phyloP scores from a whole-genome alignment of 768 basidiomycete species.

The Amanita pseudoporphyria region DNA sequence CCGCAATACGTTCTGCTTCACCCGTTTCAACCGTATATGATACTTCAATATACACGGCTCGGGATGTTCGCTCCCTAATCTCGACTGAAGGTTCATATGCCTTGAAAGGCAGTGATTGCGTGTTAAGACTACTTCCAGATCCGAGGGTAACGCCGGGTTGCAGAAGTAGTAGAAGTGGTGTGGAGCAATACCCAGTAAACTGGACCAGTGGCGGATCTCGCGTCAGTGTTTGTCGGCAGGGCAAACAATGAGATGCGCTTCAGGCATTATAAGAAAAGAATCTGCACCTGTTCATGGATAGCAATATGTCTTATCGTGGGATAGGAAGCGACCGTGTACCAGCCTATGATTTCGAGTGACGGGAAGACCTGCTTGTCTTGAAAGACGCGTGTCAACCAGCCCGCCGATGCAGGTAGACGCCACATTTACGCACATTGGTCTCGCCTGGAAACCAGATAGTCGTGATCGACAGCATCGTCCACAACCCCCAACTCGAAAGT shows the following conservation, averaged over 20 bases:
- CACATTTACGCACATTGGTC: slow-evolving; percentile 62
- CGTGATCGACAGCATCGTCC: slow-evolving; percentile 63
- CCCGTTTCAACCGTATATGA: slow-evolving; percentile 91
- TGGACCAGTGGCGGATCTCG: slow-evolving; percentile 20
- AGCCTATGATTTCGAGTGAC: slow-evolving; percentile 93
- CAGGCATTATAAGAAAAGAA: not conserved
- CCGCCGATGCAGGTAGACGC: slow-evolving; percentile 3
- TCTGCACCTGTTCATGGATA: slow-evolving; percentile 74
- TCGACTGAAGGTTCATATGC: slow-evolving; percentile 92
- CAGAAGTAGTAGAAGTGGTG: slow-evolving; percentile 78
- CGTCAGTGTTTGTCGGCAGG: slow-evolving; percentile 1
- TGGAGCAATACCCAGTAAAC: slow-evolving; percentile 81
- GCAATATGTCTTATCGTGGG: slow-evolving; percentile 70
- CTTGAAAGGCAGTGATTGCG: slow-evolving; percentile 78
- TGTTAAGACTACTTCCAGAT: slow-evolving; percentile 40
- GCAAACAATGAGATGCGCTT: slow-evolving; percentile 5
- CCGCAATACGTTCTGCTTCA: slow-evolving; percentile 97
- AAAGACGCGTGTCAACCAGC: slow-evolving; percentile 9
- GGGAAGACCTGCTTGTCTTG: slow-evolving; percentile 98
- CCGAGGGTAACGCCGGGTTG: slow-evolving; percentile 43
- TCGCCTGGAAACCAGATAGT: slow-evolving; percentile 69
- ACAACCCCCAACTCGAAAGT: slow-evolving; percentile 83
- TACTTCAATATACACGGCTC: slow-evolving; percentile 76
- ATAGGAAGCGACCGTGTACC: slow-evolving; percentile 83
- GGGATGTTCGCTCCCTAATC: slow-evolving; percentile 67